phyloP scores from a whole-genome alignment of 2,329 filamentous ascomycete species.

The Xenoacremonium recifei region DNA sequence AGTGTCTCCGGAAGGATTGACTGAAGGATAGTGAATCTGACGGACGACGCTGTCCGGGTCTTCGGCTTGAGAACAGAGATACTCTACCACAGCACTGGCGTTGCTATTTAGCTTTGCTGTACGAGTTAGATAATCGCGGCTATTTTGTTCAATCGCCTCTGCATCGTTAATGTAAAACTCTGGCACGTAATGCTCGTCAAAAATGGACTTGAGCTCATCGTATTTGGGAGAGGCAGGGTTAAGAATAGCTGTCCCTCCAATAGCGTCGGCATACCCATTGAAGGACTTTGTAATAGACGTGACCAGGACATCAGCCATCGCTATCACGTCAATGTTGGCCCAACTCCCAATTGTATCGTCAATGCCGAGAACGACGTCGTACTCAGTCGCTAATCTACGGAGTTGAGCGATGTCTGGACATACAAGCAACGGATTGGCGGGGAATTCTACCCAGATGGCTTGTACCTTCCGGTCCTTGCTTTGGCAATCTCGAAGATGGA shows the following conservation, averaged over 20 bases:
- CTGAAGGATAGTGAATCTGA: slow-evolving; percentile 39
- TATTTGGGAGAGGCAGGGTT: slow-evolving; percentile 38
- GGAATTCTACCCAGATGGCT: slow-evolving; percentile 42
- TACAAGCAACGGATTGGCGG: slow-evolving; percentile 20
- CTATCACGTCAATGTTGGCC: slow-evolving; percentile 42
- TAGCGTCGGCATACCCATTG: slow-evolving; percentile 49
- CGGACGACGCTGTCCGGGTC: slow-evolving; percentile 25
- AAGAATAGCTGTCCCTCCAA: slow-evolving; percentile 42
- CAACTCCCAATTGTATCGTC: slow-evolving; percentile 42
- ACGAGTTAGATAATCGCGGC: slow-evolving; percentile 35
- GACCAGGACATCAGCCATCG: slow-evolving; percentile 42
- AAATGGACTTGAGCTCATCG: slow-evolving; percentile 26
- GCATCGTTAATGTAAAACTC: slow-evolving; percentile 42
- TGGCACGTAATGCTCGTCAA: slow-evolving; percentile 23
- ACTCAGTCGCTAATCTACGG: slow-evolving; percentile 27
- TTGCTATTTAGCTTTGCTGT: slow-evolving; percentile 34
- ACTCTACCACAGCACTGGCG: slow-evolving; percentile 29
- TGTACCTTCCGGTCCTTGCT: slow-evolving; percentile 34
- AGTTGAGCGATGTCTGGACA: slow-evolving; percentile 17
- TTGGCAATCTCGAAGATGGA: slow-evolving; percentile 34
- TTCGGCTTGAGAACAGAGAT: slow-evolving; percentile 23
- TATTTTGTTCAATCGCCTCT: slow-evolving; percentile 36
- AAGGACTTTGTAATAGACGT: slow-evolving; percentile 52
- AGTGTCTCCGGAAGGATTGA: slow-evolving; percentile 24
- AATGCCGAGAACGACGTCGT: slow-evolving; percentile 35